Evolutionary conservation across 805 yeast genomes (phyloP), one percentile per base, ranked within the genome.

Genomic region (Candida maesae): DNA sequence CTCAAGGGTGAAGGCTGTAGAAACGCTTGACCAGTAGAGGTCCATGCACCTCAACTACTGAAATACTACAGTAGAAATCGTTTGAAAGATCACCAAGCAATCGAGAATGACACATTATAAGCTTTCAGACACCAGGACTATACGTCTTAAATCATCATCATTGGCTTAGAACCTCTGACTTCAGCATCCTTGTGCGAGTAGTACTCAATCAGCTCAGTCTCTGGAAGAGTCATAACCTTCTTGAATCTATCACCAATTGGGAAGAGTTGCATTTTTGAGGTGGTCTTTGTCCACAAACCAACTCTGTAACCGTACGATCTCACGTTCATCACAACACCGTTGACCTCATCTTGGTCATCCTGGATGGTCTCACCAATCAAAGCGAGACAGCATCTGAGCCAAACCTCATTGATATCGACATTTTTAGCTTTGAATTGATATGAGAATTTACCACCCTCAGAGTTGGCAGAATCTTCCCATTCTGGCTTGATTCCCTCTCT

Each of bases 401-500:
- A 93, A 60, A 87, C 73, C 53, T 89, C 95, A 64, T 90, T 91
- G 62, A 88, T 81, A 47, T 79, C 79, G 47, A 67, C 64, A 46
- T 67, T 68, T 50, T 75, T 83, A 47, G 77, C 74, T 63, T 73
- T 81, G 67, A 84, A 80, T 66, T 76, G 81, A 68, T 77, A 85
- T 32, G 85, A 74, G 96, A 96, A 93, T 70, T 86, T 88, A 60
- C 99, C 99, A 61, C 99, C 99, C 54, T 81, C 74, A 45, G 85
- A 66, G 67, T 93, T 93, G 51, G 79, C 77, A 40, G 70, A 73
- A 66, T 93, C 98, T 74, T 93, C 99, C 99, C 99, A 93, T 74
- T 93, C 98, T 42, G 99, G 99, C 66, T 87, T 84, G 58, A 93
- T 80, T 44, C 89, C 95, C 62, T 84, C 85, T 70, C 91, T 84